A percentile compares a stretch with the other conserved stretches of the same genome.
Conservation (phyloP, 2,329 filamentous ascomycete genomes). For the Ceratocystis harringtonii region DNA sequence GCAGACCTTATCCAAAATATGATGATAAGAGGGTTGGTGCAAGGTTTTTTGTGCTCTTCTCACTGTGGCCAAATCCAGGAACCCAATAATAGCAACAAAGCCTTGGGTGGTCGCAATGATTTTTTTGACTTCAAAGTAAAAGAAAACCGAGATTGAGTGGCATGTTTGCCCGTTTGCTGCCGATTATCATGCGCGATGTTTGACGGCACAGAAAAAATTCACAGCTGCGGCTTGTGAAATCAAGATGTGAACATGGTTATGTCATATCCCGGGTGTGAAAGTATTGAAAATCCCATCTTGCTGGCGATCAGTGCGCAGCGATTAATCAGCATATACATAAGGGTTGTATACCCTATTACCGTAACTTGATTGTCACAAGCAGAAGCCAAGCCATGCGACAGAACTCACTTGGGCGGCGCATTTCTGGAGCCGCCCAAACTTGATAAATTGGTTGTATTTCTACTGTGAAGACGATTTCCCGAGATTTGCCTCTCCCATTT, state of each 20-base stretch:
- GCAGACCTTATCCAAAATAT: background rate
- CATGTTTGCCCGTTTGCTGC: background rate
- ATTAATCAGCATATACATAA: background rate
- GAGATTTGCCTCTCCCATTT: too few species aligned
- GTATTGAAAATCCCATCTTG: background rate
- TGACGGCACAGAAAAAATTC: background rate
- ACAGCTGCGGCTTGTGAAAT: background rate
- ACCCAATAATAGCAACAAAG: background rate
- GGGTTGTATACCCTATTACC: too few species aligned
- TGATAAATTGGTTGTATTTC: too few species aligned
- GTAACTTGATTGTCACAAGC: too few species aligned
- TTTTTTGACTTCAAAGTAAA: background rate
- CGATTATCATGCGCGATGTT: background rate
- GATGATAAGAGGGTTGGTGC: background rate
- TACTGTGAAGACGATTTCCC: too few species aligned
- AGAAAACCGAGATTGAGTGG: background rate
- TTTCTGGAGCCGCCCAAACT: too few species aligned
- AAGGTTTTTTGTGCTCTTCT: background rate
- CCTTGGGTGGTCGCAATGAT: background rate
- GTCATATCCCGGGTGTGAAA: background rate
- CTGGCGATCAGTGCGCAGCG: background rate
- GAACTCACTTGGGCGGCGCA: too few species aligned
- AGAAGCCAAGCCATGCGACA: too few species aligned
- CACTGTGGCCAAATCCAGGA: background rate
- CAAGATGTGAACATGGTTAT: background rate